phyloP scores from a whole-genome alignment of 2,329 filamentous ascomycete genomes.

The Phialocephala sp. region DNA sequence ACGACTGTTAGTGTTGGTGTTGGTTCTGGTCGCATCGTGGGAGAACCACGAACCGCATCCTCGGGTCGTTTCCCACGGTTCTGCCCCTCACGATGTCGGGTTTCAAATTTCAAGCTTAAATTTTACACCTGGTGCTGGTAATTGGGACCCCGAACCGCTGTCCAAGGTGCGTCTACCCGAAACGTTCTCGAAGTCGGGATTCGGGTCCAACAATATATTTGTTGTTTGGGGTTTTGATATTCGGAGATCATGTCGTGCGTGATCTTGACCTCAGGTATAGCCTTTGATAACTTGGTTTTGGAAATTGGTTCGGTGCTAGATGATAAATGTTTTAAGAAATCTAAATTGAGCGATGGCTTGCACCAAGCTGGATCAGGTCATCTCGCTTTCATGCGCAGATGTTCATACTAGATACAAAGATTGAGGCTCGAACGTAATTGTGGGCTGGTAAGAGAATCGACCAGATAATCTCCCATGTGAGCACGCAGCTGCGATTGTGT shows the following conservation, averaged over 20 bases:
- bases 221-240: background rate
- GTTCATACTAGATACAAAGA: background rate
- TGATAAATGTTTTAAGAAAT: too few relatives aligned
- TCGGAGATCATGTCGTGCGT: too few relatives aligned
- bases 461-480: background rate
- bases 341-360: background rate
- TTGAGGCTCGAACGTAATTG: background rate
- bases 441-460: background rate
- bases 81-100: background rate
- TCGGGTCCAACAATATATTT: background rate
- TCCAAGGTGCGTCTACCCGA: background rate
- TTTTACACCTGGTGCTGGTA: background rate
- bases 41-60: constrained; percentile 3
- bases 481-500: background rate
- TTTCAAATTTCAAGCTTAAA: constrained; percentile 7
- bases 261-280: too few relatives aligned
- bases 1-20: background rate
- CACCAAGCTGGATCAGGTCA: background rate
- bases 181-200: background rate
- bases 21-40: background rate
- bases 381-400: background rate
- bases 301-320: too few relatives aligned
- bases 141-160: background rate
- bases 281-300: too few relatives aligned
- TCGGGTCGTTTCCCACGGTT: background rate